phyloP scores from a whole-genome alignment of 768 basidiomycete genomes.

The Psilocybe tampanensis region DNA sequence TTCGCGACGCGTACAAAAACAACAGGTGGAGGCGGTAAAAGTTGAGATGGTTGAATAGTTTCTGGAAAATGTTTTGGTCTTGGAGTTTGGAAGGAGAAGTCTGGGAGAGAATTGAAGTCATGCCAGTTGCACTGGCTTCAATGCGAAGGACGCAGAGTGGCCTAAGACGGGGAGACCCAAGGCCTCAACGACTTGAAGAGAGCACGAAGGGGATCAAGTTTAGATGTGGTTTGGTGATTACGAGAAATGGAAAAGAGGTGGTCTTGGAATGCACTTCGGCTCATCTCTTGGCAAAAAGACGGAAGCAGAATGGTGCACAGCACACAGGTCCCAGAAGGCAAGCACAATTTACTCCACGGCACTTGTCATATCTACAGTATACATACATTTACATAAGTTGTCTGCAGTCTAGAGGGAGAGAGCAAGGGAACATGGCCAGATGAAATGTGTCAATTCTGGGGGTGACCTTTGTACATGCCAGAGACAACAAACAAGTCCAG shows the following conservation, averaged over 20 bases:
- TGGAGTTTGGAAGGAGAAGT: slow-evolving; percentile 1
- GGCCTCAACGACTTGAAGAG: not conserved
- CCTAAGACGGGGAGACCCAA: not conserved
- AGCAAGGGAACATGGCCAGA: slow-evolving; percentile 8
- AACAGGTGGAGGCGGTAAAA: slow-evolving; percentile 67
- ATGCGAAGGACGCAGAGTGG: not conserved
- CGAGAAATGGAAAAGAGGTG: not conserved
- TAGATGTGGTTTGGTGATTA: not conserved
- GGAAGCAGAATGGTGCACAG: not conserved
- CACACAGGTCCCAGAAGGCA: too few relatives aligned
- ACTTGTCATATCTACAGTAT: too few relatives aligned
- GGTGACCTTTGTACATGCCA: slow-evolving; percentile 26
- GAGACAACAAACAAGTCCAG: slow-evolving; percentile 22
- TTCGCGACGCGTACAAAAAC: slow-evolving; percentile 51
- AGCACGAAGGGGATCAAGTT: not conserved
- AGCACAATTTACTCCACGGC: too few relatives aligned
- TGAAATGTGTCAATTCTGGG: slow-evolving; percentile 14
- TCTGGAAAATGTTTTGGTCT: slow-evolving; percentile 24
- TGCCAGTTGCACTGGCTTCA: slow-evolving; percentile 7
- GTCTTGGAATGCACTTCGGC: not conserved
- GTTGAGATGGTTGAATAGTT: slow-evolving; percentile 55
- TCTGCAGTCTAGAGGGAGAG: too few relatives aligned
- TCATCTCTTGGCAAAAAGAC: not conserved
- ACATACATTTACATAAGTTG: too few relatives aligned
- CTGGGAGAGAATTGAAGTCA: slow-evolving; percentile 19